These are phyloP conservation scores for Boletus holoroseus DNA, from an alignment of 1,284 basidiomycete species.

Conservation along the genomic window DNA sequence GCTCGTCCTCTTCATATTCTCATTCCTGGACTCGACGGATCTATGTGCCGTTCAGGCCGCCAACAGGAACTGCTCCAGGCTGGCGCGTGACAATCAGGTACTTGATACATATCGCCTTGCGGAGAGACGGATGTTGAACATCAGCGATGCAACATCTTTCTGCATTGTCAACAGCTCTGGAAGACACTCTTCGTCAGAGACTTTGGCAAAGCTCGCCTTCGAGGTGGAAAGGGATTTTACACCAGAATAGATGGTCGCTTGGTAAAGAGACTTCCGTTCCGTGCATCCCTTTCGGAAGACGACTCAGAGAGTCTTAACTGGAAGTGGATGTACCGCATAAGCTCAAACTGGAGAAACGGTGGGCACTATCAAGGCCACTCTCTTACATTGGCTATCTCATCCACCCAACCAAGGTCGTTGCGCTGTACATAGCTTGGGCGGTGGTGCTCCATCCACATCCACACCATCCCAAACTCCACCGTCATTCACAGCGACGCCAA, in stretches of 20 bases:
- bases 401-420: slow-evolving; percentile 30
- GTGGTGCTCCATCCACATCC: neutral
- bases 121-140: slow-evolving; percentile 18
- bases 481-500: neutral
- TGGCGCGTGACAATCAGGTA: slow-evolving; percentile 57
- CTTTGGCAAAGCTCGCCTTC: slow-evolving; percentile 60
- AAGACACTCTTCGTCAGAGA: slow-evolving; percentile 52
- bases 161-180: slow-evolving; percentile 44
- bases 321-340: slow-evolving; percentile 82
- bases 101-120: slow-evolving; percentile 12
- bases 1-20: slow-evolving; percentile 67
- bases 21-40: slow-evolving; percentile 59
- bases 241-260: slow-evolving; percentile 51
- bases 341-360: slow-evolving; percentile 75
- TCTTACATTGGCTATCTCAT: slow-evolving; percentile 19
- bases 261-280: slow-evolving; percentile 53
- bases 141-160: neutral
- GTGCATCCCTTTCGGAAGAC: slow-evolving; percentile 33
- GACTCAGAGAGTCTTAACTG: slow-evolving; percentile 48
- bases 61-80: slow-evolving; percentile 60
- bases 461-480: neutral
- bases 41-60: slow-evolving; percentile 61
- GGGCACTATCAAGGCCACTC: slow-evolving; percentile 28
- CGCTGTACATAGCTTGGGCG: slow-evolving; percentile 20
- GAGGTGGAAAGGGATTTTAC: slow-evolving; percentile 59